Evolutionary conservation across 1,139 yeast genomes (phyloP), one percentile per base, ranked within the genome.

Genomic region (Sugiyamaella japonica): DNA sequence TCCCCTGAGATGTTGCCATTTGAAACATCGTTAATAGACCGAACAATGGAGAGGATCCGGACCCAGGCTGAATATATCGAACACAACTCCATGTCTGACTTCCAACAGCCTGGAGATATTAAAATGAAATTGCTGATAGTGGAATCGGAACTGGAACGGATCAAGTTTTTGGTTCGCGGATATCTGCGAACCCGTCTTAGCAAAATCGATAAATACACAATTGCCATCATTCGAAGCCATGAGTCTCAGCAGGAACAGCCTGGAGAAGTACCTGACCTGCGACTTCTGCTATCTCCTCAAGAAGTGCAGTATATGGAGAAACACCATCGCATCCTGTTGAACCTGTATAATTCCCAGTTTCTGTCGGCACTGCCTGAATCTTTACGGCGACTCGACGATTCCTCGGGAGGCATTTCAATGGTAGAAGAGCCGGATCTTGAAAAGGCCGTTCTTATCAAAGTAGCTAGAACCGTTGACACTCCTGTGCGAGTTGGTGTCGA

Each of bases 91-190:
- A 76, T 82, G 63, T 83, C 82, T 45, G 68, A 80, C 17, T 75
- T 73, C 55, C 71, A 70, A 1, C 63, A 58, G 7, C 67, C 68
- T 36, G 85, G 83, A 59, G 93, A 87, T 63, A 85, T 86, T 68
- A 91, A 91, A 68, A 73, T 93, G 55, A 86, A 86, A 57, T 74
- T 91, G 43, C 82, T 93, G 76, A 80, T 95, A 16, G 84, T 91
- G 59, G 99, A 93, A 67, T 86, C 96, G 3, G 99, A 93, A 64
- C 78, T 93, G 28, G 99, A 93, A 65, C 74, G 99, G 56, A 80
- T 89, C 48, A 89, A 86, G 64, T 93, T 85, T 67, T 72, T 93
- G 43, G 76, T 91, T 16, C 75, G 98, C 54, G 80, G 90, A 25
- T 91, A 89, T 67, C 75, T 91, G 37, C 78, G 99, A 56, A 80